Conservation (phyloP, 164 flowering plant species). For the Nymphaea thermarum region DNA sequence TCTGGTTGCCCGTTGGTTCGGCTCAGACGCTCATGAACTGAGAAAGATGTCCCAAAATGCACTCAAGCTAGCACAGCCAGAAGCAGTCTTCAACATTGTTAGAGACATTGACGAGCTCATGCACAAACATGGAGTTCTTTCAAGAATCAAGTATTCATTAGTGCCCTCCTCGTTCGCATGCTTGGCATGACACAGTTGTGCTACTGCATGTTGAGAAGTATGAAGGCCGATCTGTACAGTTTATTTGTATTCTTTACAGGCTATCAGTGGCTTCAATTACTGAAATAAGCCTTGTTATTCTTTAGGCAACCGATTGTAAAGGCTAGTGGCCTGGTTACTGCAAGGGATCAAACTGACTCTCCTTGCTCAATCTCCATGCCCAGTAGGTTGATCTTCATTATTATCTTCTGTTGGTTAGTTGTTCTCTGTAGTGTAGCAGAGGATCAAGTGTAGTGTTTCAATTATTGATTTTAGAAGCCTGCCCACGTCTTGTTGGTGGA, state of each 20-base stretch:
- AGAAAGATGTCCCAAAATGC: constrained; percentile 78
- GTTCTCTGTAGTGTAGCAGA: no score
- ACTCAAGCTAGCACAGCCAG: constrained; percentile 78
- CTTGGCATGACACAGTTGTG: neutral
- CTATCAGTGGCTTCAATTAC: neutral
- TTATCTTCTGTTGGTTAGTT: no score
- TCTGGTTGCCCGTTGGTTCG: constrained; percentile 84
- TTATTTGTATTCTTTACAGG: neutral
- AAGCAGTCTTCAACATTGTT: constrained; percentile 92
- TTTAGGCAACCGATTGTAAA: neutral
- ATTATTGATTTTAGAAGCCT: no score
- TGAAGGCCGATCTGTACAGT: neutral
- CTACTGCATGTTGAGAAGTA: neutral
- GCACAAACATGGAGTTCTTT: constrained; percentile 44
- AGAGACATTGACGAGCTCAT: constrained; percentile 78
- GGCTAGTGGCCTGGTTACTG: neutral
- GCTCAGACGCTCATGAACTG: constrained; percentile 62
- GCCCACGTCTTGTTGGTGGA: no score
- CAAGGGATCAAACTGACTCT: neutral
- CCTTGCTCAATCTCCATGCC: neutral
- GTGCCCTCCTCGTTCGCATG: constrained; percentile 37
- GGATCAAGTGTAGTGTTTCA: no score
- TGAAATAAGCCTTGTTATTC: neutral
- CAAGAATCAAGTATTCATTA: constrained; percentile 48
- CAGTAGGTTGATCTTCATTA: neutral